Base-by-base conservation (phyloP, 225 moss, liverwort and hornwort genomes). In the Bryoerythrophyllum caledonicum region DNA sequence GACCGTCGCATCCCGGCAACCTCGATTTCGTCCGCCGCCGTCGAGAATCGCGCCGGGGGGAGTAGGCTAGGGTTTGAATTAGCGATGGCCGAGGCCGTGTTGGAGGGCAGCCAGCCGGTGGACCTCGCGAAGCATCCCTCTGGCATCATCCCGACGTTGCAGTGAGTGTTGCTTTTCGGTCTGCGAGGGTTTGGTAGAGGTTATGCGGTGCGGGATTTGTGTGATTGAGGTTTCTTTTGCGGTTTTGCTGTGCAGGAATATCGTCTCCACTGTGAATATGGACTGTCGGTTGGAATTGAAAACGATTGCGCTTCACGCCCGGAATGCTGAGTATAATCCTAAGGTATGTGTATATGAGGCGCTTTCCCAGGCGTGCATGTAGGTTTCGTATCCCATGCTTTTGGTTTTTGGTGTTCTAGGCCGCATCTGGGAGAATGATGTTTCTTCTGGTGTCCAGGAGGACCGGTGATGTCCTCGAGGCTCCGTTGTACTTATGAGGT, bases 111-210 rank as follows among this genome's bases (percentile, higher is more conserved):
- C 82, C 92, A 92, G 85, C 96, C 94, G 60, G 96, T 96, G 83
- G 96, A 96, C 91, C 92, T 96, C 71, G 91, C 82, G 28, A 96
- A 94, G 87, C 96, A 96, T 62, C 96, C 96, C 74, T 96, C 96
- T 10, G 96, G 96, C 69, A 96, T 96, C 72, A 86, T 96, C 5
- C 96, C 96, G 2, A 96, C 94, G 5, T 75, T 96, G 59, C 96
- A 96, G 96, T 96, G 82, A 88, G 91, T 82, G 55, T 8, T 8
- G 23, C 73, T 17, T 79, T n/a, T 40, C 14, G 1, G 25, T 26
- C 25, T 69, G 46, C 9, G 41, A 7, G 34, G 8, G 25, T 7
- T 25, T 30, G 24, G 6, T 9, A 23, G n/a, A 14, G 49, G 65
- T n/a, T n/a, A 70, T 24, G 34, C 23, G 11, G 37, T 16, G 55